These are phyloP conservation scores for Echites panduratus DNA, from an alignment of 257 asterid species.

Conservation along the genomic window DNA sequence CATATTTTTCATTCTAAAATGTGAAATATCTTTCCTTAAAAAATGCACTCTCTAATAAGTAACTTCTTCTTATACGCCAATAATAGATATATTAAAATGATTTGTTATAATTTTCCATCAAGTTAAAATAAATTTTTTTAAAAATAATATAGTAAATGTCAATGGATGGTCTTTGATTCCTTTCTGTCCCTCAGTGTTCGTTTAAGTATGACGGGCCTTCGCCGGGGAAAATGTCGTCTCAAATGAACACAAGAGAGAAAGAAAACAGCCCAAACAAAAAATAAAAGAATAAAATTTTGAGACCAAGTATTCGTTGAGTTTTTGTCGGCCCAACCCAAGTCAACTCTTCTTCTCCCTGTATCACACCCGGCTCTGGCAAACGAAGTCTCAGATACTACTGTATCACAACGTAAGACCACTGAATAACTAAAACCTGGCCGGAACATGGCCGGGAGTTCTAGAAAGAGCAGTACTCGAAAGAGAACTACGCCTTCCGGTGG, in stretches of 20 bases:
- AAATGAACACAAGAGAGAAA: background rate
- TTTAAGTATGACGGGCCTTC: background rate
- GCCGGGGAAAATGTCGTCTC: background rate
- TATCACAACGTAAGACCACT: background rate
- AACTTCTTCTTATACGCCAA: too few species aligned
- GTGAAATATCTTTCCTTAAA: too few species aligned
- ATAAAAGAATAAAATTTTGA: background rate
- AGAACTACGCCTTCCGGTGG: slow-evolving; percentile 23
- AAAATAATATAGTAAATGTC: too few species aligned
- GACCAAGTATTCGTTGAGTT: background rate
- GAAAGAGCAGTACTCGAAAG: slow-evolving; percentile 38
- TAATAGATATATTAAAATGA: too few species aligned
- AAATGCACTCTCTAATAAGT: too few species aligned
- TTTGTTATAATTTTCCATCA: too few species aligned
- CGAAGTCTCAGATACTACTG: background rate
- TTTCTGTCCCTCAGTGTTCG: too few species aligned
- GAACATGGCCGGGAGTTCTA: slow-evolving; percentile 53
- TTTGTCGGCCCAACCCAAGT: slow-evolving; percentile 7
- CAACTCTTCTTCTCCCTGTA: background rate
- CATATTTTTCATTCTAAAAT: too few species aligned
- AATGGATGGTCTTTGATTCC: too few species aligned
- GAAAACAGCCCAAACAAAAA: background rate
- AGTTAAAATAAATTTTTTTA: too few species aligned
- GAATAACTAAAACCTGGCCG: slow-evolving; percentile 1
- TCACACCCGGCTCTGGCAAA: background rate